Evolutionary conservation across 805 yeast genomes (phyloP).

Genomic region (Blastobotrys parvus): DNA sequence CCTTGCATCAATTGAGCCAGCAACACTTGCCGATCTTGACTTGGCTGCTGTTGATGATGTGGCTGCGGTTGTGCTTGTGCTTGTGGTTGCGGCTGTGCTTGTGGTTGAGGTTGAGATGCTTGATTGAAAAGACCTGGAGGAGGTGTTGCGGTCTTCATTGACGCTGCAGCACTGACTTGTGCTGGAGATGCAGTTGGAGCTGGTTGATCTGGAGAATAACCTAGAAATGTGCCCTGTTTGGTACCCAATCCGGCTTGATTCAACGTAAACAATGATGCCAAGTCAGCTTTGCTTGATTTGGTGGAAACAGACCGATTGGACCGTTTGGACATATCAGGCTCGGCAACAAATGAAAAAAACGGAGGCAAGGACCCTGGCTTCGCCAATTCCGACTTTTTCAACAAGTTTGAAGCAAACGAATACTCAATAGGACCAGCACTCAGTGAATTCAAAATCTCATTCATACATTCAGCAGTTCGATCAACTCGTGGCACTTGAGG

Average conservation of each 20-base stretch:
- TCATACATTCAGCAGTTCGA: background rate
- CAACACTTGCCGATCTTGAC: constrained; percentile 61
- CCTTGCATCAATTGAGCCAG: constrained; percentile 81
- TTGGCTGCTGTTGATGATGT: constrained; percentile 13
- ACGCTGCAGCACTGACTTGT: background rate
- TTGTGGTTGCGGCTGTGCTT: background rate
- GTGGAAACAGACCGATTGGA: background rate
- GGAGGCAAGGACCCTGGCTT: background rate
- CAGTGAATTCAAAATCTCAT: constrained; percentile 14
- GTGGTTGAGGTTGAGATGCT: background rate
- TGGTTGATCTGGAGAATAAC: background rate
- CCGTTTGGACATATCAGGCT: background rate
- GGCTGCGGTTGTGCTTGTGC: background rate
- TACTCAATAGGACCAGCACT: constrained; percentile 19
- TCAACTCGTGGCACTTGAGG: background rate
- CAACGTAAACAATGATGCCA: background rate
- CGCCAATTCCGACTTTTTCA: constrained; percentile 17
- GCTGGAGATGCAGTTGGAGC: background rate
- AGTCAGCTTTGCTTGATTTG: too few species aligned
- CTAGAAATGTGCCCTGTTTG: background rate
- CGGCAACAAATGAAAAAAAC: background rate
- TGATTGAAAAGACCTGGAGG: constrained; percentile 34
- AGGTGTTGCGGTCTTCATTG: constrained; percentile 13
- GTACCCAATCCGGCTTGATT: background rate
- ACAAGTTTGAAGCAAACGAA: constrained; percentile 20